Percentiles rank a stretch among this genome's conserved stretches.
phyloP scores from a whole-genome alignment of 768 basidiomycete species.

The Cyathus striatus region DNA sequence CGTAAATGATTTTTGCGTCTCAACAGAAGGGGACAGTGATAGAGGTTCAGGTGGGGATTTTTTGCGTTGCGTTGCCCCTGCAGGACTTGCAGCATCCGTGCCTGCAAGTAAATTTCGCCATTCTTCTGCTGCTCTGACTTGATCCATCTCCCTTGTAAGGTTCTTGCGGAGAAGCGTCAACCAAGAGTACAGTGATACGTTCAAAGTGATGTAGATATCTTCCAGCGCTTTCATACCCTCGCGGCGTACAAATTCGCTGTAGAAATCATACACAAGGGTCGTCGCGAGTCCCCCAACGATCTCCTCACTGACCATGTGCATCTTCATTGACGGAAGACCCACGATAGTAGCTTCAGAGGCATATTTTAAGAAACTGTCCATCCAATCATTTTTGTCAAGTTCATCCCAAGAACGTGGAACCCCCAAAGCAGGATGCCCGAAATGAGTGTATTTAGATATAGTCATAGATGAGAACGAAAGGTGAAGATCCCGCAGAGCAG shows the following conservation, averaged over 20 bases:
- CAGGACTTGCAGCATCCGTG: slow-evolving; percentile 17
- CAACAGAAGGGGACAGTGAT: slow-evolving; percentile 9
- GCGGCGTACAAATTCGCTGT: slow-evolving; percentile 59
- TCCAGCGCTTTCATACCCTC: slow-evolving; percentile 52
- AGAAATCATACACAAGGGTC: slow-evolving; percentile 62
- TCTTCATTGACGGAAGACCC: slow-evolving; percentile 76
- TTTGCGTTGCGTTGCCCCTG: slow-evolving; percentile 29
- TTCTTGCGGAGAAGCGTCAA: slow-evolving; percentile 74
- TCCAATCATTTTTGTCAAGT: slow-evolving; percentile 49
- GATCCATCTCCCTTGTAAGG: slow-evolving; percentile 72
- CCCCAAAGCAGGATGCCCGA: slow-evolving; percentile 40
- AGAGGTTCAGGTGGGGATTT: slow-evolving; percentile 31
- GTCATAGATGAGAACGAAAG: slow-evolving; percentile 74
- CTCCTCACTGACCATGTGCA: slow-evolving; percentile 77
- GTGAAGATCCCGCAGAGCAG: slow-evolving; percentile 58
- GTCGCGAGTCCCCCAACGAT: slow-evolving; percentile 29
- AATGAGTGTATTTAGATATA: slow-evolving; percentile 68
- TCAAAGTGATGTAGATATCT: slow-evolving; percentile 83
- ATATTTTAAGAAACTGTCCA: slow-evolving; percentile 53
- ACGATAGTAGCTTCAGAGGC: slow-evolving; percentile 72
- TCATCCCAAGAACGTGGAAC: slow-evolving; percentile 16
- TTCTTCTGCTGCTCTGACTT: slow-evolving; percentile 56
- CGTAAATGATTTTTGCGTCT: background rate
- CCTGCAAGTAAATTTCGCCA: slow-evolving; percentile 36
- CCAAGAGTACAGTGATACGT: slow-evolving; percentile 80